Base-by-base conservation (phyloP, 805 yeast genomes). In the Jamesozyma spencerorum region DNA sequence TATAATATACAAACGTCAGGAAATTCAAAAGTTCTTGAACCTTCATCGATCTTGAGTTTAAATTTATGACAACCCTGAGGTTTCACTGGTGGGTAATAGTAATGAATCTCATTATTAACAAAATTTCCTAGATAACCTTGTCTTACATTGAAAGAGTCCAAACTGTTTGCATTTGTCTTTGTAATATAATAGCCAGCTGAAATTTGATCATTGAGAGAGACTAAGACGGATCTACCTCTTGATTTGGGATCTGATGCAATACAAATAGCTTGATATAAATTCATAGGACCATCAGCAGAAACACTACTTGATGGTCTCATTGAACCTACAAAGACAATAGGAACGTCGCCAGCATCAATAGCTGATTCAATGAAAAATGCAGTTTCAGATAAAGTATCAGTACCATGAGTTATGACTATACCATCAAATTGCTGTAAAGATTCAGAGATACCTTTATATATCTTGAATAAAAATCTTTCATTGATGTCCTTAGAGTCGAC, bases 281-380 rank as follows among this genome's bases (percentile, higher is more conserved):
- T 80, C 77, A 79, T 78, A 5, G 83, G 79, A 3, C 85, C 85
- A 54, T 80, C 87, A 1, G 83, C 77, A 2, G 82, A 75, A 31
- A 80, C 71, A 31, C 81, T 75, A 3, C 83, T 76, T 7, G 81
- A 73, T 1, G 87, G 87, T 53, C 85, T 69, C 87, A 80, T 80
- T 5, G 82, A 74, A 1, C 87, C 87, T 37, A 82, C 79, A 55
- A 80, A 63, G 4, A 79, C 85, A 39, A 80, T 72, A 3, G 84
- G 84, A 41, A 77, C 58, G 27, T 65, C 67, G 45, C 69, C 69
- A 41, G 62, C 50, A 41, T 65, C 67, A 35, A 68, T 58, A 4
- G 70, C 63, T 39, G 71, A 60, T 45, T 77, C 81, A 29, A 78
- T 59, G 55, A 78, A 78, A 53, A 78, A 77, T 0, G 82, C 75